These are phyloP conservation scores for Pichia sporocuriosa DNA, from an alignment of 805 yeast species.

Conservation along the genomic window DNA sequence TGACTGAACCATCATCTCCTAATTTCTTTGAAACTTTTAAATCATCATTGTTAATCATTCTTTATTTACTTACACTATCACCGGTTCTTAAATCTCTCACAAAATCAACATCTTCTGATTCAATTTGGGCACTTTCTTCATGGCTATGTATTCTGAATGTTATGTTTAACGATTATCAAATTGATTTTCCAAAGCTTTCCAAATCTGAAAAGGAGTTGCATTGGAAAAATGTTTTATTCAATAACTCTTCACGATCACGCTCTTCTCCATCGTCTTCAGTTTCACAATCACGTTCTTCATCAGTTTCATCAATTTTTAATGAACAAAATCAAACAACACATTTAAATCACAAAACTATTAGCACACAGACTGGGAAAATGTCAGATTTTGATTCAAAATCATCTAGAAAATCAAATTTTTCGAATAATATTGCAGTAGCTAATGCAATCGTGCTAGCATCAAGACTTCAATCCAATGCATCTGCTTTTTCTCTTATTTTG, in stretches of 20 bases:
- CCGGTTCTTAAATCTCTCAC: slow-evolving; percentile 89
- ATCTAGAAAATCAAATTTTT: slow-evolving; percentile 42
- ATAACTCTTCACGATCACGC: background rate
- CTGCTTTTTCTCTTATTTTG: slow-evolving; percentile 79
- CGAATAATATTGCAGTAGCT: slow-evolving; percentile 77
- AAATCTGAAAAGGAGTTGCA: slow-evolving; percentile 4
- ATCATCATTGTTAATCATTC: slow-evolving; percentile 60
- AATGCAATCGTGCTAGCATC: slow-evolving; percentile 89
- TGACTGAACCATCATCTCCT: slow-evolving; percentile 25
- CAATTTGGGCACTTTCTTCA: slow-evolving; percentile 87
- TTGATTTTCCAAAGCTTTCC: slow-evolving; percentile 31
- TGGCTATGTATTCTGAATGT: slow-evolving; percentile 71
- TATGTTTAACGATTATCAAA: slow-evolving; percentile 59
- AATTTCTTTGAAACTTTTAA: slow-evolving; percentile 38
- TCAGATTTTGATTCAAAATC: slow-evolving; percentile 2
- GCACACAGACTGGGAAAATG: background rate
- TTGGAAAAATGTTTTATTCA: slow-evolving; percentile 6
- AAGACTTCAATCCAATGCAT: slow-evolving; percentile 63
- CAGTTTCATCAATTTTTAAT: slow-evolving; percentile 2
- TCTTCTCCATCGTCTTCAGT: background rate
- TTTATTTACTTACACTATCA: slow-evolving; percentile 69
- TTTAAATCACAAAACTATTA: no score
- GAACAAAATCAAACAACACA: slow-evolving; percentile 1
- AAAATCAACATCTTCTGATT: slow-evolving; percentile 83
- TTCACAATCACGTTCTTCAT: background rate